These are phyloP conservation scores for Neolentinus lepideus DNA, from an alignment of 1,284 basidiomycete species.

Conservation along the genomic window DNA sequence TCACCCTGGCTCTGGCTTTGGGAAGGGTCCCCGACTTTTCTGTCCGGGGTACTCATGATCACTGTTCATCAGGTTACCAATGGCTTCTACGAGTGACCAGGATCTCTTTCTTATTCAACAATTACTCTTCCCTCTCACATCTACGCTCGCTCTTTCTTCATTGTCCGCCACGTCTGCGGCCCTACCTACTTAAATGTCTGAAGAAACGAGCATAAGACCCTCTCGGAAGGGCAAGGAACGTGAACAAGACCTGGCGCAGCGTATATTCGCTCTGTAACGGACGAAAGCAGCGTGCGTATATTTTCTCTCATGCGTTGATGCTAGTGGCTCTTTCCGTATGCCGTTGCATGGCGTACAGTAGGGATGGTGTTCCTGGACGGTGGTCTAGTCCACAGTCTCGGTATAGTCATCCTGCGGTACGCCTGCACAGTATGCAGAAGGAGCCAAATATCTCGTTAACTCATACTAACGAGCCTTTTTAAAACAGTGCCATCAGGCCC, in stretches of 20 bases:
- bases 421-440: background rate
- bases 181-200: background rate
- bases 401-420: too few species aligned
- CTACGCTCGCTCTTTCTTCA: background rate
- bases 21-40: too few species aligned
- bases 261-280: conserved; percentile 56
- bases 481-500: conserved; percentile 34
- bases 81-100: too few species aligned
- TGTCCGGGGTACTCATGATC: too few species aligned
- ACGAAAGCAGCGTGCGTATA: conserved; percentile 51
- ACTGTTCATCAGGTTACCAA: too few species aligned
- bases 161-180: background rate
- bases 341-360: background rate
- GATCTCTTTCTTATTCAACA: too few species aligned
- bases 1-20: too few species aligned
- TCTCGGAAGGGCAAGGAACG: conserved; percentile 29
- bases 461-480: background rate
- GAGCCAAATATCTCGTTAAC: background rate
- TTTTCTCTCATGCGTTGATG: conserved; percentile 1
- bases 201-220: background rate
- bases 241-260: conserved; percentile 55
- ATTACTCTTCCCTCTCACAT: background rate
- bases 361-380: too few species aligned
- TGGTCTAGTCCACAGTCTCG: background rate
- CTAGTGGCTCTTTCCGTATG: background rate